Evolutionary conservation across 768 basidiomycete genomes (phyloP).

Genomic region (Boletus speciosus): DNA sequence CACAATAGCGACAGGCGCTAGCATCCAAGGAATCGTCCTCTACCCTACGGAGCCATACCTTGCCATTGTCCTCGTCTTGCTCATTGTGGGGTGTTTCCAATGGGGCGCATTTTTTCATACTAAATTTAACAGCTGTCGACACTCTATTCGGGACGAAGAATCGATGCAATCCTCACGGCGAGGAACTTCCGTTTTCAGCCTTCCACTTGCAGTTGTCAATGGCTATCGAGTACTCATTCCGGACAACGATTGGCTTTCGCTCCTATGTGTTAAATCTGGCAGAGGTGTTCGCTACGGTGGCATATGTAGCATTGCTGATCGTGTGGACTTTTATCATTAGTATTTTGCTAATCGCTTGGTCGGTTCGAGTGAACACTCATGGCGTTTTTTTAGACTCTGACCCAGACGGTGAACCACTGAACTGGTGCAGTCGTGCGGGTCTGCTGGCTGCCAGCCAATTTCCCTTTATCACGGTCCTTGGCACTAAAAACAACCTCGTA

Average conservation of each 20-base stretch:
- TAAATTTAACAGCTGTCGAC: slow-evolving; percentile 11
- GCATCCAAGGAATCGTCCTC: slow-evolving; percentile 11
- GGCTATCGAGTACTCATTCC: slow-evolving; percentile 36
- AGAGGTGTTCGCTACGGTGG: slow-evolving; percentile 37
- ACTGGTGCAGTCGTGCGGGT: slow-evolving; percentile 33
- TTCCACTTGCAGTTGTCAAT: slow-evolving; percentile 34
- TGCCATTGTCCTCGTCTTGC: slow-evolving; percentile 5
- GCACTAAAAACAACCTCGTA: slow-evolving; percentile 39
- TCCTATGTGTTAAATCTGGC: slow-evolving; percentile 39
- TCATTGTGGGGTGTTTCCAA: slow-evolving; percentile 20
- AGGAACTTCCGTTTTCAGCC: slow-evolving; percentile 11
- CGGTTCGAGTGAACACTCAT: not conserved
- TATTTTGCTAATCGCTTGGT: slow-evolving; percentile 11
- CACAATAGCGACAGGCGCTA: not conserved
- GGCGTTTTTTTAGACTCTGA: slow-evolving; percentile 17
- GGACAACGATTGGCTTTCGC: slow-evolving; percentile 33
- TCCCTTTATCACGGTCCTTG: slow-evolving; percentile 40
- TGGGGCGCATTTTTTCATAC: slow-evolving; percentile 12
- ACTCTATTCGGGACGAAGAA: slow-evolving; percentile 4
- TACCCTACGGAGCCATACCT: slow-evolving; percentile 19
- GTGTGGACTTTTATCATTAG: slow-evolving; percentile 38
- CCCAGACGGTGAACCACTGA: slow-evolving; percentile 19
- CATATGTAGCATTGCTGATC: slow-evolving; percentile 38
- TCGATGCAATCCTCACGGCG: not conserved
- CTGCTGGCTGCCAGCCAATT: slow-evolving; percentile 35